Evolutionary conservation across 140 eudicot species (phyloP), one percentile per base, ranked within the genome.

Genomic region (Ambrosia hybrid): DNA sequence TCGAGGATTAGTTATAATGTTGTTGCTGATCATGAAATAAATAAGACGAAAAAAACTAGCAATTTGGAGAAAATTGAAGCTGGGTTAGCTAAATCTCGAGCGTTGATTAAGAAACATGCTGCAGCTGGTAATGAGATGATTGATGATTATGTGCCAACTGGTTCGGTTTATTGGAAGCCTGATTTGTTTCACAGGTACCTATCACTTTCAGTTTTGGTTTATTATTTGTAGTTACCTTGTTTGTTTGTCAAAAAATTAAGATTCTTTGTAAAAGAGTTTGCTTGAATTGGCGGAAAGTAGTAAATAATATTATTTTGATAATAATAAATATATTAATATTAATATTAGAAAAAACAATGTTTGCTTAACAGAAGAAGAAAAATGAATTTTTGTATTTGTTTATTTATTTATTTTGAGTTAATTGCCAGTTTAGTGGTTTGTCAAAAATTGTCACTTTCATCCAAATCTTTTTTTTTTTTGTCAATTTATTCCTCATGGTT

Each of bases 151-250:
- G 56, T 71, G 10, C 87, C 87, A 6, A 17, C 14, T 9, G 87
- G 90, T 51, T 83, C 87, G 7, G 76, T 85, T 38, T 85, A 85
- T 48, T 8, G 84, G 80, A 73, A 85, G 58, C 66, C 90, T 7
- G 73, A 72, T 62, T 73, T 76, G 73, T 85, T 85, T 66, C 87
- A 82, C 57, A 85, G 90, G 90, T 85, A 82, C 14, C 65, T 38
- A 15, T n/a, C 3, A 15, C 11, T 30, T 63, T 74, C 43, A 5
- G 5, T 0, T 55, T 34, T 5, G 4, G 67, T 61, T 12, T 46
- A 61, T 26, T 26, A 58, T 26, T 48, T 12, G 52, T 9, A 39
- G 45, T 39, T 39, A 39, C 8, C 45, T 39, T 39, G 45, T 39
- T 39, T 1, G 45, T 39, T 39, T 39, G 7, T 39, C 45, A 39